Percentiles rank a stretch among this genome's conserved stretches.
Conservation (phyloP, 2,329 filamentous ascomycete genomes). For the Cladophialophora chaetospira region DNA sequence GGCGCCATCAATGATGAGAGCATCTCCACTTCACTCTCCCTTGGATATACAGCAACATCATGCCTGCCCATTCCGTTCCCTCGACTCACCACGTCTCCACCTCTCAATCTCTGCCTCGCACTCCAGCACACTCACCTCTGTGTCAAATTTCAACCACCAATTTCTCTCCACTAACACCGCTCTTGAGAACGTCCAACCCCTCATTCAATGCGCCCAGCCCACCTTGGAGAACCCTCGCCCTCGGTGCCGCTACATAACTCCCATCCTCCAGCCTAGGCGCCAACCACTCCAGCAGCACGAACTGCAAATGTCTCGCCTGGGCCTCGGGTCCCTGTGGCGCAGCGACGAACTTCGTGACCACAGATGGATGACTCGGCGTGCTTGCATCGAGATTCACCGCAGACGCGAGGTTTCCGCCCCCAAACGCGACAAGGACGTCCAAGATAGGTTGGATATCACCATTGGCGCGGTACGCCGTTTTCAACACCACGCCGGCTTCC, state of each 20-base stretch:
- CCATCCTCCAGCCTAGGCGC: slow-evolving; percentile 8
- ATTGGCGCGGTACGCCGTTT: slow-evolving; percentile 14
- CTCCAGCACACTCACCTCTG: neutral
- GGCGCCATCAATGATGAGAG: too few species aligned
- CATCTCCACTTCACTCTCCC: too few species aligned
- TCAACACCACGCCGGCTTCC: slow-evolving; percentile 28
- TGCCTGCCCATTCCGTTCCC: too few species aligned
- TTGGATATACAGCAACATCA: too few species aligned
- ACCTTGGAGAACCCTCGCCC: neutral
- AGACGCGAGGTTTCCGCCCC: slow-evolving; percentile 24
- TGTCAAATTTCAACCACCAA: slow-evolving; percentile 14
- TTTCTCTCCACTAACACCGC: slow-evolving; percentile 17
- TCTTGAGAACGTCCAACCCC: slow-evolving; percentile 12
- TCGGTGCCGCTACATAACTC: slow-evolving; percentile 5
- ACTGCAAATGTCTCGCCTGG: neutral
- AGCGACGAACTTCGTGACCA: slow-evolving; percentile 23
- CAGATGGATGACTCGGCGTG: slow-evolving; percentile 23
- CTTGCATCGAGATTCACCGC: slow-evolving; percentile 15
- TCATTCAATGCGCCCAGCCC: slow-evolving; percentile 9
- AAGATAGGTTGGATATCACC: slow-evolving; percentile 48
- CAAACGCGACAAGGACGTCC: slow-evolving; percentile 28
- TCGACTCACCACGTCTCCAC: too few species aligned
- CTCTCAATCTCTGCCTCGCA: neutral
- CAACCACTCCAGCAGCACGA: slow-evolving; percentile 13
- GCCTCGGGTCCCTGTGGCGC: neutral